Conservation (phyloP, 768 basidiomycete species). For the Boletellus ananas region DNA sequence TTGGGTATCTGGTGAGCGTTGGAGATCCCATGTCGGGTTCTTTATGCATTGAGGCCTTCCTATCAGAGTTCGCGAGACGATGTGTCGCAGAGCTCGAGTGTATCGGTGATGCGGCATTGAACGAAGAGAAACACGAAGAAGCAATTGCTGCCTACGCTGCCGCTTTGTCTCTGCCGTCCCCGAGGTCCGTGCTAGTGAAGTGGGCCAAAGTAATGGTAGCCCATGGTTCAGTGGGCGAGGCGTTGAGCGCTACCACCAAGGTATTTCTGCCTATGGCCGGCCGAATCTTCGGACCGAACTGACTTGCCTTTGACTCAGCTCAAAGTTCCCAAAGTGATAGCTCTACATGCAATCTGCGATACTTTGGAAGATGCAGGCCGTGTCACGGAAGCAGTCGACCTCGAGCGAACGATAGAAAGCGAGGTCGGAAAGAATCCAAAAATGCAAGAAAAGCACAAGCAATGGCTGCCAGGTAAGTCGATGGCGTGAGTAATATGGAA, state of each 20-base stretch:
- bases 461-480: not conserved
- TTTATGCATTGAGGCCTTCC: not conserved
- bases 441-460: not conserved
- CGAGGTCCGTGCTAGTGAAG: not conserved
- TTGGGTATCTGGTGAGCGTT: not conserved
- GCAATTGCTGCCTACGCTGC: conserved; percentile 1
- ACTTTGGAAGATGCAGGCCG: not conserved
- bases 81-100: not conserved
- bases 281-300: not conserved
- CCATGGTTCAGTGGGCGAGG: not conserved
- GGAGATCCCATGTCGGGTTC: not conserved
- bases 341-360: not conserved
- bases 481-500: not conserved
- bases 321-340: not conserved
- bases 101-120: not conserved
- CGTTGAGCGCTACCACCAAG: not conserved
- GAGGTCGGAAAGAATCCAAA: not conserved
- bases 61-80: not conserved
- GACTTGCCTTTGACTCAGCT: not conserved
- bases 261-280: not conserved
- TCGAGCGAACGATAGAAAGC: not conserved
- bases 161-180: not conserved
- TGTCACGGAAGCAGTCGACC: not conserved
- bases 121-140: not conserved
- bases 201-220: not conserved